Evolutionary conservation across 345 rosid genomes (phyloP).

Genomic region (Euclidium syriacum): DNA sequence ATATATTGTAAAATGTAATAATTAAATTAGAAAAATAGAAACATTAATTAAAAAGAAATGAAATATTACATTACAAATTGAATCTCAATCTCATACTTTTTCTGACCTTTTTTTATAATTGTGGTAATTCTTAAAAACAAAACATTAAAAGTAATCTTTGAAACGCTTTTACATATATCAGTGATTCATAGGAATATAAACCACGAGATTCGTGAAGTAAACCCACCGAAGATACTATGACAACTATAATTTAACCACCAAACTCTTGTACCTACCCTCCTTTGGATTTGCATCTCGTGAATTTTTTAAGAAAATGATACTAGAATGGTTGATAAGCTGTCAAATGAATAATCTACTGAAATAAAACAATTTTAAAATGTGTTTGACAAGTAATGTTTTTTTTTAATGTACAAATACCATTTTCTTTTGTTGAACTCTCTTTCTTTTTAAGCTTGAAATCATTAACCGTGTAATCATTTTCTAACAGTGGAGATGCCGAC

Average conservation of each 20-base stretch:
- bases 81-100: too few species aligned
- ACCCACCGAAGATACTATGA: neutral
- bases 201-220: neutral
- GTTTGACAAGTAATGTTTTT: neutral
- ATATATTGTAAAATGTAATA: too few species aligned
- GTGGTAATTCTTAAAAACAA: neutral
- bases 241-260: neutral
- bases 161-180: neutral
- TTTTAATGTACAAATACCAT: too few species aligned
- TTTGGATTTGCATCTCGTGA: neutral
- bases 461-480: neutral
- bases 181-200: neutral
- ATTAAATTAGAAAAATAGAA: too few species aligned
- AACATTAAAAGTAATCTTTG: neutral
- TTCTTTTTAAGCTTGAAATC: neutral
- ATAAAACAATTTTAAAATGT: neutral
- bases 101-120: too few species aligned
- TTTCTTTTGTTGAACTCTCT: too few species aligned
- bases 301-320: neutral
- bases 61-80: too few species aligned
- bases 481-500: conserved; percentile 52
- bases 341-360: neutral
- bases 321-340: neutral
- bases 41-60: too few species aligned
- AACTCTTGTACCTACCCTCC: neutral